A percentile compares a stretch with the other conserved stretches of the same genome.
phyloP scores from a whole-genome alignment of 2,329 filamentous ascomycete genomes.

The Blastomyces parvus region DNA sequence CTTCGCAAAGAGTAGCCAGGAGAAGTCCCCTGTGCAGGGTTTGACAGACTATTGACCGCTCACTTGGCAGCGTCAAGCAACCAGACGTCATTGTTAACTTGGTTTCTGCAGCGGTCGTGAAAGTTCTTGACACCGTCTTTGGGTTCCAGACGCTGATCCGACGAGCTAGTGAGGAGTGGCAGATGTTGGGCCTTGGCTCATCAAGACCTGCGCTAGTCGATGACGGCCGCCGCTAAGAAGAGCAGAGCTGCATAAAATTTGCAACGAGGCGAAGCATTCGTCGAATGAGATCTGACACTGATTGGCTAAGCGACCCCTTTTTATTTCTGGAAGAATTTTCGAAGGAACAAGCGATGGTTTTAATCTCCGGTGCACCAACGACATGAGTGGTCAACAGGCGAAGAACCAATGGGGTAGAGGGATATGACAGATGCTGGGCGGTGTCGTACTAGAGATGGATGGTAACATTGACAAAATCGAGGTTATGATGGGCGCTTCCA shows the following conservation, averaged over 20 bases:
- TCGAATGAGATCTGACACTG: neutral
- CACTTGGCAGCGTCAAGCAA: neutral
- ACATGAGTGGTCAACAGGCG: neutral
- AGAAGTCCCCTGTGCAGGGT: neutral
- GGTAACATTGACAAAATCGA: neutral
- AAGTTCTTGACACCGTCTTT: neutral
- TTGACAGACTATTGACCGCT: neutral
- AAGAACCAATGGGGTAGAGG: neutral
- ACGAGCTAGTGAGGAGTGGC: too few relatives aligned
- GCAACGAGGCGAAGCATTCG: neutral
- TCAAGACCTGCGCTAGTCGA: neutral
- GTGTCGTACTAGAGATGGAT: neutral
- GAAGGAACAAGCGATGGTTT: neutral
- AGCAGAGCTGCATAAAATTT: neutral
- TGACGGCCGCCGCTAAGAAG: neutral
- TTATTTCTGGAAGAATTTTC: slow-evolving; percentile 7
- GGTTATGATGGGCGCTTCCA: neutral
- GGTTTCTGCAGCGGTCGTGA: neutral
- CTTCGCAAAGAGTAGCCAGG: too few relatives aligned
- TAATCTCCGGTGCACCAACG: neutral
- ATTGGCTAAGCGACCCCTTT: neutral
- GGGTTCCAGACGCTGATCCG: slow-evolving; percentile 1
- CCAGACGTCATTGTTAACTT: neutral
- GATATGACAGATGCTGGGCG: neutral
- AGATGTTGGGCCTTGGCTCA: neutral